Conservation (phyloP, 106 monocot species). For the Acorus gramineus region DNA sequence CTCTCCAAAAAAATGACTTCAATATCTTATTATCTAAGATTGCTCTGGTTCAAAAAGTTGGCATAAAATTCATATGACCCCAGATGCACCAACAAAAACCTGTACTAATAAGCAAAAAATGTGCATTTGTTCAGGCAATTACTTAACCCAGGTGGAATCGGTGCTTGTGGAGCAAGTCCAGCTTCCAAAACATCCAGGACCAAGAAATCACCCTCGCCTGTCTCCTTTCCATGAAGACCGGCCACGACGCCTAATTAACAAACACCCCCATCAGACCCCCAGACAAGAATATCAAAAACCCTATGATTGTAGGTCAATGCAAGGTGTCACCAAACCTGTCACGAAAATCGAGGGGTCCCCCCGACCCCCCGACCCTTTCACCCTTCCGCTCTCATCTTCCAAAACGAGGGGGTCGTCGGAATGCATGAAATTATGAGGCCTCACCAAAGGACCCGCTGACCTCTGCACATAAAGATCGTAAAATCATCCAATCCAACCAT, state of each 20-base stretch:
- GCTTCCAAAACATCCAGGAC: constrained; percentile 87
- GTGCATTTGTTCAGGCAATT: not conserved
- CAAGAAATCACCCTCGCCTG: constrained; percentile 73
- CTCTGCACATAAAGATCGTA: constrained; percentile 40
- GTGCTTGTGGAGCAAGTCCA: constrained; percentile 63
- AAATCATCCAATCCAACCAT: not conserved
- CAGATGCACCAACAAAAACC: too few relatives aligned
- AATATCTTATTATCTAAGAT: too few relatives aligned
- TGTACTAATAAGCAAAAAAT: too few relatives aligned
- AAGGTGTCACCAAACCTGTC: constrained; percentile 40
- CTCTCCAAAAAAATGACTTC: too few relatives aligned
- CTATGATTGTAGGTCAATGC: too few relatives aligned
- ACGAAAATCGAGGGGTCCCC: constrained; percentile 55
- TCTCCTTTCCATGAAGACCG: constrained; percentile 84
- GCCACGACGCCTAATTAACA: constrained; percentile 49
- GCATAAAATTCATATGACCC: too few relatives aligned
- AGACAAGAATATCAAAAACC: not conserved
- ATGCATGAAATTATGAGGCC: constrained; percentile 95
- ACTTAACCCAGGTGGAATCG: constrained; percentile 26
- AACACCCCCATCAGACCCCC: not conserved
- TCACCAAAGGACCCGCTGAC: constrained; percentile 76
- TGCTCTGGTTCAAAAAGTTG: too few relatives aligned
- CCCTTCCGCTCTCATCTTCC: constrained; percentile 98
- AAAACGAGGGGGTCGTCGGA: constrained; percentile 89
- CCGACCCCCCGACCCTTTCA: too few relatives aligned